phyloP scores from a whole-genome alignment of 106 monocot genomes.

The Allium sativum region DNA sequence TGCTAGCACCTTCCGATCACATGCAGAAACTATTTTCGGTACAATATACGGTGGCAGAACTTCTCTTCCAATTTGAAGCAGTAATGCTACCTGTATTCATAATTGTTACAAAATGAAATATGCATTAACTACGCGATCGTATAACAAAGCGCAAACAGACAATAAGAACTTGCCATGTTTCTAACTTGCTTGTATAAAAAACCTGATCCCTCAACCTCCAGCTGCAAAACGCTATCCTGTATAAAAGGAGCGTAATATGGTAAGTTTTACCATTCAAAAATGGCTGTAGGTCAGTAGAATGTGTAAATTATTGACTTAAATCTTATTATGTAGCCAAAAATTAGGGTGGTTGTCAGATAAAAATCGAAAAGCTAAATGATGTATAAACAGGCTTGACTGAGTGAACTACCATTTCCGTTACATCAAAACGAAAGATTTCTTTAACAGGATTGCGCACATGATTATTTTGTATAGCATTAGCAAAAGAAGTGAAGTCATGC shows the following conservation, averaged over 20 bases:
- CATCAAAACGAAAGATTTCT: slow-evolving; percentile 58
- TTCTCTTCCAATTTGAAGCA: slow-evolving; percentile 69
- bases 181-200: slow-evolving; percentile 81
- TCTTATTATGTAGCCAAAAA: too few relatives aligned
- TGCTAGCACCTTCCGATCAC: slow-evolving; percentile 65
- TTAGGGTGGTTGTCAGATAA: not conserved
- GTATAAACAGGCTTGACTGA: not conserved
- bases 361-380: not conserved
- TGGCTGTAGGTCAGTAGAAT: not conserved
- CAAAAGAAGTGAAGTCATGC: slow-evolving; percentile 78
- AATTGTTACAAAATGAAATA: not conserved
- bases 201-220: slow-evolving; percentile 81
- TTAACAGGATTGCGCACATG: slow-evolving; percentile 39
- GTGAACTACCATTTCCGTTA: slow-evolving; percentile 53
- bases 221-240: slow-evolving; percentile 50
- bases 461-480: slow-evolving; percentile 47
- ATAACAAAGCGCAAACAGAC: not conserved
- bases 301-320: not conserved
- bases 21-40: slow-evolving; percentile 43
- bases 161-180: slow-evolving; percentile 56
- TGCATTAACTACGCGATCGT: not conserved
- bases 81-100: slow-evolving; percentile 46
- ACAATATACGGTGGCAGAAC: slow-evolving; percentile 56
- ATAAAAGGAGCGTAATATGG: slow-evolving; percentile 2
- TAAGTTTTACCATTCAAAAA: not conserved